Conservation (phyloP, 176 grass and related monocot genomes). For the Chloris gayana region DNA sequence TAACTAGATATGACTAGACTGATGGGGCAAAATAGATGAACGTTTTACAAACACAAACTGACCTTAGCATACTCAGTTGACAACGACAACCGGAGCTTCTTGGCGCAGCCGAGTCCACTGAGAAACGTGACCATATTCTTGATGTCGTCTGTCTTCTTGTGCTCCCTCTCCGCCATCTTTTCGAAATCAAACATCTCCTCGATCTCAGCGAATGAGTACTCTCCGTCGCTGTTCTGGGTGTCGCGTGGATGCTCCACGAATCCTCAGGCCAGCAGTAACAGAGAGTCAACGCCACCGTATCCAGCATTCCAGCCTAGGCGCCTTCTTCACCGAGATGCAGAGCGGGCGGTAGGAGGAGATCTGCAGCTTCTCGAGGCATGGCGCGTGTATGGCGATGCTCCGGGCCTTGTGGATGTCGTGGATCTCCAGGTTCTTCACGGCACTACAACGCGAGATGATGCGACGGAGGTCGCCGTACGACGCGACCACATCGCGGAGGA, state of each 20-base stretch:
- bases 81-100: slow-evolving; percentile 23
- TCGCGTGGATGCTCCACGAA: slow-evolving; percentile 21
- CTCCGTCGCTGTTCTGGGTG: not conserved
- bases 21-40: not conserved
- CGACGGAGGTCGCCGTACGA: not conserved
- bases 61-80: slow-evolving; percentile 9
- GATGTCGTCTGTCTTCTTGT: slow-evolving; percentile 10
- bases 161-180: slow-evolving; percentile 7
- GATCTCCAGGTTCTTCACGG: slow-evolving; percentile 28
- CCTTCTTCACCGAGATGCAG: not conserved
- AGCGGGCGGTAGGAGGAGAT: slow-evolving; percentile 9
- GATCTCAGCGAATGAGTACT: not conserved
- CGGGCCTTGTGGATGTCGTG: slow-evolving; percentile 4
- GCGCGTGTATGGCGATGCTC: slow-evolving; percentile 19
- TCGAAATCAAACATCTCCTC: slow-evolving; percentile 1
- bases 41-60: not conserved
- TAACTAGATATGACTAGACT: not conserved
- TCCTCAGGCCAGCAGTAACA: not conserved
- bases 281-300: slow-evolving; percentile 2
- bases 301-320: not conserved
- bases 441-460: slow-evolving; percentile 5
- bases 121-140: slow-evolving; percentile 23
- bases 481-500: not conserved
- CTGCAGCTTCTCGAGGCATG: slow-evolving; percentile 10
- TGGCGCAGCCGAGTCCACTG: not conserved